Conservation (phyloP, 352 stramenopile species). For the Pythium biforme region DNA sequence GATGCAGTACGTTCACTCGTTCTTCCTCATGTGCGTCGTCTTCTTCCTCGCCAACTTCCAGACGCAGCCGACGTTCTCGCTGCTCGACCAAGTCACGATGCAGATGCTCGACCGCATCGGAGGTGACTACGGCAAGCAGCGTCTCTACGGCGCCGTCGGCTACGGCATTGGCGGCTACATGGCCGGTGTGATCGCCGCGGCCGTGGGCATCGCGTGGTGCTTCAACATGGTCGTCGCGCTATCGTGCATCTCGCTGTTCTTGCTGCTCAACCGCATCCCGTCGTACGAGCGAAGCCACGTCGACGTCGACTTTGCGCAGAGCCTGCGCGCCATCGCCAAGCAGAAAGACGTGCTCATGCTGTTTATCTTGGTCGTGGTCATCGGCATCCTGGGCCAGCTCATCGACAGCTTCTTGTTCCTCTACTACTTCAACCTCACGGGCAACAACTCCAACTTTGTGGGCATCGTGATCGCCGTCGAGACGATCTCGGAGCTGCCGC, state of each 20-base stretch:
- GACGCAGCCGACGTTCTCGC: slow-evolving; percentile 57
- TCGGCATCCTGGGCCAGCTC: slow-evolving; percentile 52
- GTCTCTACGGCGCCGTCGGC: slow-evolving; percentile 66
- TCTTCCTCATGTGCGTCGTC: slow-evolving; percentile 68
- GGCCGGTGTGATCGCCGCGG: slow-evolving; percentile 53
- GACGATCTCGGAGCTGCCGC: slow-evolving; percentile 67
- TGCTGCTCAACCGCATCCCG: slow-evolving; percentile 54
- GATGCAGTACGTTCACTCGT: slow-evolving; percentile 62
- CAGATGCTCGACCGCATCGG: slow-evolving; percentile 55
- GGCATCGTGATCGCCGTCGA: slow-evolving; percentile 67
- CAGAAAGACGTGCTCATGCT: slow-evolving; percentile 63
- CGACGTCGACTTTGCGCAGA: slow-evolving; percentile 38
- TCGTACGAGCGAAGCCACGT: slow-evolving; percentile 35
- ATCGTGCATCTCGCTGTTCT: slow-evolving; percentile 51
- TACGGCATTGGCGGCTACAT: slow-evolving; percentile 69
- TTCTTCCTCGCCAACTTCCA: slow-evolving; percentile 78
- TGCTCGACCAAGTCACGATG: slow-evolving; percentile 71
- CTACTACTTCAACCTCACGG: slow-evolving; percentile 70
- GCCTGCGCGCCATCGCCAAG: slow-evolving; percentile 41
- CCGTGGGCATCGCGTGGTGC: slow-evolving; percentile 70
- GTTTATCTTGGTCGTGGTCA: slow-evolving; percentile 64
- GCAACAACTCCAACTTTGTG: slow-evolving; percentile 58
- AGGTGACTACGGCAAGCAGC: slow-evolving; percentile 77
- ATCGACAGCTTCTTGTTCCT: slow-evolving; percentile 77
- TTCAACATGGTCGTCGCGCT: slow-evolving; percentile 76